Evolutionary conservation across 352 stramenopile species (phyloP).

Genomic region (Stramenopiles sp.): DNA sequence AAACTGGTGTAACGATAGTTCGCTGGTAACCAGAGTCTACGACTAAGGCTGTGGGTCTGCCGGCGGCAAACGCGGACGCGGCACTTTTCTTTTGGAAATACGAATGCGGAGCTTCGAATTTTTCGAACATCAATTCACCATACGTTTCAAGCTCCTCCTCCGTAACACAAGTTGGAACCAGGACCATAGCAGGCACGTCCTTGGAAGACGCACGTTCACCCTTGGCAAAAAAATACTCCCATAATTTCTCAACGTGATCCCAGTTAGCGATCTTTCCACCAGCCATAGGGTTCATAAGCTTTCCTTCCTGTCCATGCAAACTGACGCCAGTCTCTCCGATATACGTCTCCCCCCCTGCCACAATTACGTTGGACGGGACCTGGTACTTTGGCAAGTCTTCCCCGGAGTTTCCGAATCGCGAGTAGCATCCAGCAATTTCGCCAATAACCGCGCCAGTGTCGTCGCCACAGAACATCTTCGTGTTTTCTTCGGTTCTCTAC

Average conservation of each 20-base stretch:
- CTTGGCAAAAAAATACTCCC: conserved; percentile 41
- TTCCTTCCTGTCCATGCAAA: conserved; percentile 34
- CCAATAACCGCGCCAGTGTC: conserved; percentile 84
- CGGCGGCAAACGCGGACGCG: conserved; percentile 51
- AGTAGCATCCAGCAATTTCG: conserved; percentile 62
- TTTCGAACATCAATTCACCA: conserved; percentile 74
- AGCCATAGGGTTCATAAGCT: conserved; percentile 38
- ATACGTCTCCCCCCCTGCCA: conserved; percentile 15
- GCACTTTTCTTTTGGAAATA: neutral
- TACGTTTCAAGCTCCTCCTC: conserved; percentile 43
- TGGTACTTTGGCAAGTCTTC: conserved; percentile 76
- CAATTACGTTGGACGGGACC: conserved; percentile 43
- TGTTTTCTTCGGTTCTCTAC: too few species aligned
- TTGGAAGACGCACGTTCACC: conserved; percentile 40
- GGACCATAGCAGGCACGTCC: conserved; percentile 50
- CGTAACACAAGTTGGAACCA: conserved; percentile 40
- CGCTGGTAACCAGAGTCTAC: conserved; percentile 58
- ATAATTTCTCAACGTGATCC: conserved; percentile 60
- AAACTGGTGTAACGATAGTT: conserved; percentile 59
- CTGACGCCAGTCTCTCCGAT: conserved; percentile 33
- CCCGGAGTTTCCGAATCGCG: conserved; percentile 79
- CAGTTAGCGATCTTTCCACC: conserved; percentile 42
- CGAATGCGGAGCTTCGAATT: conserved; percentile 41
- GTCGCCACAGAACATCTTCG: conserved; percentile 93
- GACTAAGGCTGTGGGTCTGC: conserved; percentile 55